phyloP scores from a whole-genome alignment of 2,329 filamentous ascomycete species.

The Juglanconis juglandina region DNA sequence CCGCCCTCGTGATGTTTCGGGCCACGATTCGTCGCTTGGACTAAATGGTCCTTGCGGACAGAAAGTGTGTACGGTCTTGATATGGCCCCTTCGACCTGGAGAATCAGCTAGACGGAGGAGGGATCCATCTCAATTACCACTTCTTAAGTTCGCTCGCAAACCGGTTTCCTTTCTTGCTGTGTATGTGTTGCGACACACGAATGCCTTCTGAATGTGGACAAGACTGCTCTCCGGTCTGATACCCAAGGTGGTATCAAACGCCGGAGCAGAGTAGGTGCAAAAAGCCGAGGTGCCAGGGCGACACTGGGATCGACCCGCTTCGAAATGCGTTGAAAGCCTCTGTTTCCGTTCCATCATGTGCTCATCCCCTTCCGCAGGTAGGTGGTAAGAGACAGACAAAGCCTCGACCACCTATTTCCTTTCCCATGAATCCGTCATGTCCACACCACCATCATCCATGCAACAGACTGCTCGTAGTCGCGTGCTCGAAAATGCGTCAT shows the following conservation, averaged over 20 bases:
- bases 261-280: background rate
- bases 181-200: background rate
- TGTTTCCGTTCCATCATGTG: background rate
- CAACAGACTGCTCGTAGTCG: background rate
- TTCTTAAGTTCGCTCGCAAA: background rate
- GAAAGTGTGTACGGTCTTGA: background rate
- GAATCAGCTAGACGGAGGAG: slow-evolving; percentile 9
- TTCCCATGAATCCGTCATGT: slow-evolving; percentile 5
- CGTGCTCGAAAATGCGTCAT: slow-evolving; percentile 4
- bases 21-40: background rate
- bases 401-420: background rate
- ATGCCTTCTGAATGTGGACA: background rate
- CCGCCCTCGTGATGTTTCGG: background rate
- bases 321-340: background rate
- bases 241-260: background rate
- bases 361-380: background rate
- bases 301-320: background rate
- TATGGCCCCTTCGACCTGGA: background rate
- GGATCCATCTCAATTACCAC: background rate
- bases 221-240: background rate
- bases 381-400: slow-evolving; percentile 1
- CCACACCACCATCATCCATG: slow-evolving; percentile 1
- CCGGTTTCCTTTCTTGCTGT: slow-evolving; percentile 1
- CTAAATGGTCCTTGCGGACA: background rate
- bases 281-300: background rate